Evolutionary conservation across 371 early-diverging fungal genomes (phyloP).

Genomic region (Mortierella sp.): DNA sequence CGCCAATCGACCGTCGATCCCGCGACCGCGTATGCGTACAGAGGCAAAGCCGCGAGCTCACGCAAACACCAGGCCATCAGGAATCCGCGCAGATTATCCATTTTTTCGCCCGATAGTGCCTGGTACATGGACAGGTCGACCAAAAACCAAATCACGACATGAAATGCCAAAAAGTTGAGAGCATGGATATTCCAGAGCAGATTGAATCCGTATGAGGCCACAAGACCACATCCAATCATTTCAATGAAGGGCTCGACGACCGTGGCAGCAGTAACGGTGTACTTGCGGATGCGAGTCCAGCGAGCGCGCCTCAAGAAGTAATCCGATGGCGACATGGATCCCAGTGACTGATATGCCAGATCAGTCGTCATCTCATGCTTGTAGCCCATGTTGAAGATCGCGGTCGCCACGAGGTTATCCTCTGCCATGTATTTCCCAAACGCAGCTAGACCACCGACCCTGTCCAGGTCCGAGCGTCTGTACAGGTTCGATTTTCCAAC

Average conservation of each 20-base stretch:
- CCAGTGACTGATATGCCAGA: conserved; percentile 86
- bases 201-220: conserved; percentile 74
- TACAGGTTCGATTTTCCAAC: conserved; percentile 96
- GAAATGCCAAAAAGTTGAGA: conserved; percentile 68
- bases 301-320: conserved; percentile 86
- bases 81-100: conserved; percentile 54
- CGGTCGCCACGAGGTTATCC: conserved; percentile 93
- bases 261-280: conserved; percentile 88
- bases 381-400: conserved; percentile 83
- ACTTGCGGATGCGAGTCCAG: conserved; percentile 95
- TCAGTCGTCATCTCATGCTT: conserved; percentile 89
- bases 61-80: conserved; percentile 77
- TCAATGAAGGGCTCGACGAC: conserved; percentile 93
- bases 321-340: conserved; percentile 74
- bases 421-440: conserved; percentile 94
- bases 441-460: conserved; percentile 81
- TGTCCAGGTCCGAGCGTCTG: conserved; percentile 85
- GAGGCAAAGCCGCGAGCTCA: conserved; percentile 85
- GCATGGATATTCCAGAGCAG: conserved; percentile 61
- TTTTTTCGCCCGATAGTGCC: conserved; percentile 57
- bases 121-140: conserved; percentile 73
- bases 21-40: conserved; percentile 82
- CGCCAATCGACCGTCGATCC: conserved; percentile 92
- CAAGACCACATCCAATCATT: conserved; percentile 80
- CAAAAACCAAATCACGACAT: conserved; percentile 80